Percentiles rank a stretch among this genome's conserved stretches.
Conservation (phyloP, 2,329 filamentous ascomycete genomes). For the Byssoonygena ceratinophila region DNA sequence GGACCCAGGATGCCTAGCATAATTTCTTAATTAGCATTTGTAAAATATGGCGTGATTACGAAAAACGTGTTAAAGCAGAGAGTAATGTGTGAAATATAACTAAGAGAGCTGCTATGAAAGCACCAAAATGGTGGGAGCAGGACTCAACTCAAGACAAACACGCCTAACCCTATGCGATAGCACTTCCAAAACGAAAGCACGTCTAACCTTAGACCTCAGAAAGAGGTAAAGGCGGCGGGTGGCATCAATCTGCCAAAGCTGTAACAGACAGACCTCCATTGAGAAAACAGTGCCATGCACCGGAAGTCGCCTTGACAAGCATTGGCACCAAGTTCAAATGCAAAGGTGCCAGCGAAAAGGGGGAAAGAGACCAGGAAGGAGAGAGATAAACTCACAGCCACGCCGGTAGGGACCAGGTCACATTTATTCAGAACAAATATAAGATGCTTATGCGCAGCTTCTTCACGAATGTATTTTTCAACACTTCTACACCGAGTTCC, state of each 20-base stretch:
- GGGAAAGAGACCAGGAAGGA: constrained; percentile 13
- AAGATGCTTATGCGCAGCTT: constrained; percentile 92
- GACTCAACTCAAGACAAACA: constrained; percentile 98
- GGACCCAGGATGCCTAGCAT: constrained; percentile 81
- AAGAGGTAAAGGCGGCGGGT: constrained; percentile 56
- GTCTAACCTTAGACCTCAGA: constrained; percentile 55
- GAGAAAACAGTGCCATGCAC: constrained; percentile 21
- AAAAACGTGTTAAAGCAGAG: constrained; percentile 22
- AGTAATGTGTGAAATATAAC: constrained; percentile 86
- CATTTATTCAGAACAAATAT: constrained; percentile 85
- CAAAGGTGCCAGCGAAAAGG: constrained; percentile 16
- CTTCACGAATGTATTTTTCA: constrained; percentile 85
- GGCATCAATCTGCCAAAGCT: constrained; percentile 90
- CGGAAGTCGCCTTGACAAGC: constrained; percentile 82
- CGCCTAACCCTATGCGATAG: constrained; percentile 61
- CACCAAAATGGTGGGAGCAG: constrained; percentile 54
- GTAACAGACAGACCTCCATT: constrained; percentile 93
- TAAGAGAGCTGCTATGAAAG: constrained; percentile 81
- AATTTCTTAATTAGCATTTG: constrained; percentile 22
- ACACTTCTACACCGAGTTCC: constrained; percentile 83
- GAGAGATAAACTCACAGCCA: constrained; percentile 68
- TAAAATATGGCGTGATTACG: constrained; percentile 16
- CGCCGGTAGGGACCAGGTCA: constrained; percentile 80
- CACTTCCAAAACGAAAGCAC: constrained; percentile 77
- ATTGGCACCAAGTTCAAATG: constrained; percentile 30